phyloP scores from a whole-genome alignment of 192 early-diverging fungal genomes.

The Mortierella antarctica region DNA sequence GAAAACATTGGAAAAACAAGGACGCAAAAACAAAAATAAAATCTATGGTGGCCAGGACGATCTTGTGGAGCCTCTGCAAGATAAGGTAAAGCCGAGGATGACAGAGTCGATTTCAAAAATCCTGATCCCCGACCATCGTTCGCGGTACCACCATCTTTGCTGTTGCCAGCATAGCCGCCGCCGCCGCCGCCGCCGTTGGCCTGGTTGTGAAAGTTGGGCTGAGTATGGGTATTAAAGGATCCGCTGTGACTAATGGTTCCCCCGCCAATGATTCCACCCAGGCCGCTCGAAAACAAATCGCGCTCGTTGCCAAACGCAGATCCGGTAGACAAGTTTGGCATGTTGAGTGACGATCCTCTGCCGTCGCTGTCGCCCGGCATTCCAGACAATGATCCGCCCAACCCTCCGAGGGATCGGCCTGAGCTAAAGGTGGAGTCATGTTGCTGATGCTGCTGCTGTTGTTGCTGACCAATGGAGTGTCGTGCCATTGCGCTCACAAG shows the following conservation, averaged over 20 bases:
- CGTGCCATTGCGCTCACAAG: constrained; percentile 36
- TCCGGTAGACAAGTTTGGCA: constrained; percentile 8
- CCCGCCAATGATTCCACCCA: constrained; percentile 48
- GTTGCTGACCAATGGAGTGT: constrained; percentile 27
- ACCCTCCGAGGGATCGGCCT: not conserved
- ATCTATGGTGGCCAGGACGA: constrained; percentile 17
- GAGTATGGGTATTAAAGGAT: constrained; percentile 16
- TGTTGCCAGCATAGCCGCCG: not conserved
- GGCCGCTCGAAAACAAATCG: constrained; percentile 45
- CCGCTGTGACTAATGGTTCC: constrained; percentile 42
- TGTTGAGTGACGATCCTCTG: constrained; percentile 2
- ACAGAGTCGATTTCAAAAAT: constrained; percentile 23
- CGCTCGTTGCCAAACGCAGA: constrained; percentile 33
- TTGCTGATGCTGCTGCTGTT: not conserved
- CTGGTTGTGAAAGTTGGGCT: not conserved
- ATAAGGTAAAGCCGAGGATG: constrained; percentile 38
- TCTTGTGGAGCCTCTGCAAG: constrained; percentile 20
- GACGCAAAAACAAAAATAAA: too few relatives aligned
- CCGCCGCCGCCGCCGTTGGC: not conserved
- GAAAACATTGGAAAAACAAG: too few relatives aligned
- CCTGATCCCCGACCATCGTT: not conserved
- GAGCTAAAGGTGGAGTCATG: constrained; percentile 3
- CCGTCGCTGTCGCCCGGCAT: not conserved
- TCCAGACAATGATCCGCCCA: constrained; percentile 1
- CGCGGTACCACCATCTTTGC: not conserved